phyloP scores from a whole-genome alignment of 2,329 filamentous ascomycete genomes.

The Aspergillus ochraceus region DNA sequence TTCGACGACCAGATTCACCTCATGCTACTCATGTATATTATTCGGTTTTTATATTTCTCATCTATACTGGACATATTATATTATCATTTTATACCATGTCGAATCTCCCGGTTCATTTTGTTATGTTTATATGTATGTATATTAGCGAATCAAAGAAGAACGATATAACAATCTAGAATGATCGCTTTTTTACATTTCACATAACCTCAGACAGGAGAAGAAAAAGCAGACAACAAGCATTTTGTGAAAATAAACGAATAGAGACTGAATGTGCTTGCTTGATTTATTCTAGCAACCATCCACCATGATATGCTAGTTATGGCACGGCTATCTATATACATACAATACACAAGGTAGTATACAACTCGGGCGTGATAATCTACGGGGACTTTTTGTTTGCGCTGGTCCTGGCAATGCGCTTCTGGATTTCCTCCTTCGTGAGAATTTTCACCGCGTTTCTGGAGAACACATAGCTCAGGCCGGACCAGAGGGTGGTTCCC shows the following conservation, averaged over 20 bases:
- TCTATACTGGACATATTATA: neutral
- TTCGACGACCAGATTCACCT: neutral
- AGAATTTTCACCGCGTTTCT: slow-evolving; percentile 92
- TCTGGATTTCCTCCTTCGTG: slow-evolving; percentile 43
- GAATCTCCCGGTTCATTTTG: neutral
- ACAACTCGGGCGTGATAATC: neutral
- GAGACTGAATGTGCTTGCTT: no score
- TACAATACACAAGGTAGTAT: slow-evolving; percentile 1
- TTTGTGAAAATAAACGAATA: neutral
- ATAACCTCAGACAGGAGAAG: neutral
- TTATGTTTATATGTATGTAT: neutral
- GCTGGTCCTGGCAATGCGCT: slow-evolving; percentile 32
- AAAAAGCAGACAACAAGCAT: neutral
- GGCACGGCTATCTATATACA: neutral
- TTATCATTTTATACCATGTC: no score
- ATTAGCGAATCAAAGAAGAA: neutral
- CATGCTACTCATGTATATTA: neutral
- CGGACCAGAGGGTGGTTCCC: slow-evolving; percentile 88
- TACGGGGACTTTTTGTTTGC: slow-evolving; percentile 24
- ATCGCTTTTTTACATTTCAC: no score
- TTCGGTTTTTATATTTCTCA: neutral
- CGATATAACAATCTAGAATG: no score
- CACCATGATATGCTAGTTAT: neutral
- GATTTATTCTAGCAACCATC: neutral
- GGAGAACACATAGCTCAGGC: slow-evolving; percentile 84